A percentile compares a stretch with the other conserved stretches of the same genome.
Conservation (phyloP, 78 protist species). For the Dictyostelium capitatum region DNA sequence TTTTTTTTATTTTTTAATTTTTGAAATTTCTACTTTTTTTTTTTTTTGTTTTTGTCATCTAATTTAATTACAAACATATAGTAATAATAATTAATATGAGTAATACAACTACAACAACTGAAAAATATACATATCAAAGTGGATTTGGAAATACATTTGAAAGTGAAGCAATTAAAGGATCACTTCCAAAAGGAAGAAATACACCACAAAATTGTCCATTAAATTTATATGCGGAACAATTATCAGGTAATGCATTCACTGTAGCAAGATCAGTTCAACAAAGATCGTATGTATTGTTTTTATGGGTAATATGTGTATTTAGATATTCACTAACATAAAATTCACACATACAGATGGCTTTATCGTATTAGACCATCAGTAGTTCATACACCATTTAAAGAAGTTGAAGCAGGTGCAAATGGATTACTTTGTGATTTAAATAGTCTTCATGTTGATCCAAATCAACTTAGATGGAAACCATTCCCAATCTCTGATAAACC, state of each 20-base stretch:
- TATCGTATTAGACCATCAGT: conserved; percentile 94
- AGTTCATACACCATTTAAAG: conserved; percentile 62
- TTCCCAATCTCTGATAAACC: conserved; percentile 68
- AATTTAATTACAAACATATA: no score
- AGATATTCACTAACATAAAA: not conserved
- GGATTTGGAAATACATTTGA: conserved; percentile 89
- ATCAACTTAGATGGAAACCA: conserved; percentile 95
- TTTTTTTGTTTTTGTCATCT: not conserved
- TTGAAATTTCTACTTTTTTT: not conserved
- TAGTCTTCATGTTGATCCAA: conserved; percentile 58
- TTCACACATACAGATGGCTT: conserved; percentile 83
- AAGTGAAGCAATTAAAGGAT: conserved; percentile 91
- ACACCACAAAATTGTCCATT: conserved; percentile 93
- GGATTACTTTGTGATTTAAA: conserved; percentile 19
- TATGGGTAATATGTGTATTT: no score
- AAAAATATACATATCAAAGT: conserved; percentile 84
- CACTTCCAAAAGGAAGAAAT: conserved; percentile 94
- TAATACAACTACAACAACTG: not conserved
- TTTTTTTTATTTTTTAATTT: no score
- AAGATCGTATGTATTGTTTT: conserved; percentile 85
- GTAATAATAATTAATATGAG: not conserved
- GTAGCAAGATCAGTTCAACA: conserved; percentile 86
- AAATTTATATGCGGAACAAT: conserved; percentile 97
- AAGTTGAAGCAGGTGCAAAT: not conserved
- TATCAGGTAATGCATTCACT: conserved; percentile 96